Percentiles rank a stretch among this genome's conserved stretches.
These are phyloP conservation scores for Neopestalotiopsis sp. DNA, from an alignment of 2,329 filamentous ascomycete genomes.

Conservation along the genomic window DNA sequence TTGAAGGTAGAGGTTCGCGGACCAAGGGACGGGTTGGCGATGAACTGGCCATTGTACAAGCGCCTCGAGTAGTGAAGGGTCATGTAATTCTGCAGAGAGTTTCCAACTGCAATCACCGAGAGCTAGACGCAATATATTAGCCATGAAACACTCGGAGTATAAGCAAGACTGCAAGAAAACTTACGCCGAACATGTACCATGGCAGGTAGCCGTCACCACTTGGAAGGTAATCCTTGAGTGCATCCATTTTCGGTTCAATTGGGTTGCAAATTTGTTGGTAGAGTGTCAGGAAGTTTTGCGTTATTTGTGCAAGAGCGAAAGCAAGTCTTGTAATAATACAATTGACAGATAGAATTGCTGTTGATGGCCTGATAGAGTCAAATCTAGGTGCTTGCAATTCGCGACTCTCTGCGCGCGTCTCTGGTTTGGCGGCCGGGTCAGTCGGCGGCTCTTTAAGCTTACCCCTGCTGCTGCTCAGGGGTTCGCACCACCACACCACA, in stretches of 20 bases:
- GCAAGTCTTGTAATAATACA: background rate
- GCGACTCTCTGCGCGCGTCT: background rate
- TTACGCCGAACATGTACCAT: conserved; percentile 63
- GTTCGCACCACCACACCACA: background rate
- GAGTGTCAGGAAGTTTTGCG: background rate
- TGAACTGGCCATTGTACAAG: conserved; percentile 76
- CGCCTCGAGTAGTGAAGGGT: conserved; percentile 84
- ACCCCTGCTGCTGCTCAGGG: background rate
- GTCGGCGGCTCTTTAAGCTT: background rate
- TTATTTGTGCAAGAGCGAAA: background rate
- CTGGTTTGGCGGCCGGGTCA: background rate
- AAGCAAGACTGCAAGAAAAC: conserved; percentile 25
- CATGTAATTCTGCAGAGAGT: conserved; percentile 82
- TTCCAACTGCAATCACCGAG: conserved; percentile 80
- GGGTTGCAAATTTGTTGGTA: background rate
- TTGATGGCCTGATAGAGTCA: background rate
- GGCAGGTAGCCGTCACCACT: conserved; percentile 59
- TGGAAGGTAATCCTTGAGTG: conserved; percentile 48
- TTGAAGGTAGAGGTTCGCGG: conserved; percentile 47
- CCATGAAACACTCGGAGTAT: background rate
- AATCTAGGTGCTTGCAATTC: background rate
- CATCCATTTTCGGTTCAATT: conserved; percentile 44
- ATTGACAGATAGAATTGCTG: background rate
- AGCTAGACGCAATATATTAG: conserved; percentile 57
- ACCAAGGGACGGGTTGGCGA: conserved; percentile 53